Percentiles rank a stretch among this genome's conserved stretches.
Evolutionary conservation across 495 filamentous ascomycete species (phyloP).

Genomic region (Tuber magnatum): DNA sequence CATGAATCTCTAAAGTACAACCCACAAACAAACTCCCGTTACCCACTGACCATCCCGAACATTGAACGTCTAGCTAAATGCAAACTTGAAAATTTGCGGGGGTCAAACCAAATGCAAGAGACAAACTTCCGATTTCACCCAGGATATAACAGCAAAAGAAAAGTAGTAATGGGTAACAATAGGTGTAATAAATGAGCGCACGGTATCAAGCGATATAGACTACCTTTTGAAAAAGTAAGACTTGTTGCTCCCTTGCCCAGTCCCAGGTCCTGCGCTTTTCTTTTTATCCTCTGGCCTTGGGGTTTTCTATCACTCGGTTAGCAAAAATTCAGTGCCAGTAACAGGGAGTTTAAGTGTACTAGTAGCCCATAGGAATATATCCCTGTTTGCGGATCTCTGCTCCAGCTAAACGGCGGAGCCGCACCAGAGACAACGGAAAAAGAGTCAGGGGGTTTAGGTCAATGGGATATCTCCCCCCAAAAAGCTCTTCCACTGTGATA

Average conservation of each 20-base stretch:
- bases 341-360: too few species aligned
- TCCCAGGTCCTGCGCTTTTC: too few species aligned
- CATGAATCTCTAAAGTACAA: neutral
- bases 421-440: too few species aligned
- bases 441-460: too few species aligned
- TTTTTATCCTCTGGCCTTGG: too few species aligned
- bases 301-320: too few species aligned
- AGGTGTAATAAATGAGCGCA: neutral
- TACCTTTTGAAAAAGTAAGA: conserved; percentile 87
- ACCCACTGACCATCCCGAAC: neutral
- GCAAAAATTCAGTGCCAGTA: too few species aligned
- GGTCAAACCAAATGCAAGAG: neutral
- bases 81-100: neutral
- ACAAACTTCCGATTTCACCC: neutral
- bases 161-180: neutral
- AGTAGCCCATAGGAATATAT: too few species aligned
- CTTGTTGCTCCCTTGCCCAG: conserved; percentile 93
- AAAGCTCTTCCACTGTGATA: too few species aligned
- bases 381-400: too few species aligned
- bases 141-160: neutral
- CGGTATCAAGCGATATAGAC: neutral
- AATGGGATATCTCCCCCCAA: too few species aligned
- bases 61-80: neutral
- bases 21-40: neutral
- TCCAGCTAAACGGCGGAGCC: too few species aligned